Base-by-base conservation (phyloP, 257 asterid species). In the Penstemon eatonii region DNA sequence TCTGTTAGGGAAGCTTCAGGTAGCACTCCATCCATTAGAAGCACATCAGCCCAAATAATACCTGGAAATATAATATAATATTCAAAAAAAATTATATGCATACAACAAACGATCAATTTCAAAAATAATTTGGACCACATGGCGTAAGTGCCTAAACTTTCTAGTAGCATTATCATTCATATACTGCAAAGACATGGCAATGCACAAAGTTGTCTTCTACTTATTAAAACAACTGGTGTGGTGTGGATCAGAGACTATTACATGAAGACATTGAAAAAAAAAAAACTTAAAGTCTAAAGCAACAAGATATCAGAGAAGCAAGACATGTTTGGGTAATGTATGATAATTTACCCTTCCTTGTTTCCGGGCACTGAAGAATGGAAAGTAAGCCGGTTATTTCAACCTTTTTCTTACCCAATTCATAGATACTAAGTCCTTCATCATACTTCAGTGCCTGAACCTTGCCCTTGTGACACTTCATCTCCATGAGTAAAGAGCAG, bases 1-100 rank as follows among this genome's bases (percentile, higher is more conserved):
- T 78, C 83, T 51, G 87, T 71, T 54, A 90, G 73, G 72, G 82
- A 86, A 81, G 96, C 96, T 76, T 87, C 99, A 66, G 99, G 95
- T 69, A 90, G 84, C 76, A 89, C 96, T 76, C 81, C 96, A 79
- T 86, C 92, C 95, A 93, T 88, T 71, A 78, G 79, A 71, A 83
- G 88, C 72, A 93, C 96, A 77, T 87, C 96, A 49, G 86, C 74
- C 97, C 97, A 93, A 75, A 83, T 83, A 58, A 87, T 25, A 25
- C 94, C 99, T 93, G 92, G 67, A 78, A 73, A 68, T 45, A 45
- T 49, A 56, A 54, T 4, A 50, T 56, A 44, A 66, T 3, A 56
- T 38, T 7, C 54, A 42, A 11, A 46, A 51, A 49, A 33, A 15
- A 15, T 15, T 15, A 15, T 15, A 15, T 15, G 18, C 18, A 15